Base-by-base conservation (phyloP, 306 rosid species). In the Cercis canadensis region DNA sequence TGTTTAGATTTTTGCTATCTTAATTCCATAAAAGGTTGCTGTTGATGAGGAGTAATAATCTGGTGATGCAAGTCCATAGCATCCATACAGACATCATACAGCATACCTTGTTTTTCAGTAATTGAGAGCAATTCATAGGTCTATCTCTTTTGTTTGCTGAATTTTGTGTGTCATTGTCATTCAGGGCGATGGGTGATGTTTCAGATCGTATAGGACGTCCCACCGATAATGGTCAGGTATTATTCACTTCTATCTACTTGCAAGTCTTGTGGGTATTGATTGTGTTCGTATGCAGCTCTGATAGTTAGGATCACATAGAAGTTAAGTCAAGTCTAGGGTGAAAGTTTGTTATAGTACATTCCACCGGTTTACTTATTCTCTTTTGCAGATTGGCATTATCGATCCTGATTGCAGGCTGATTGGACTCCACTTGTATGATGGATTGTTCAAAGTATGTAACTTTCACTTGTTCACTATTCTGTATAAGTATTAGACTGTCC, bases 161-260 rank as follows among this genome's bases (percentile, higher is more conserved):
- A n/a, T n/a, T n/a, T n/a, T n/a, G n/a, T n/a, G n/a, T n/a, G n/a
- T n/a, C n/a, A n/a, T n/a, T n/a, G 54, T 66, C 69, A 69, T 84
- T 53, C 71, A 94, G 99, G 82, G 90, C 99, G 36, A 94, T 94
- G 97, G 99, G 99, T 69, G 99, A 94, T 67, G 97, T 94, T 77
- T 94, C 99, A 18, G 99, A 94, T 75, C 96, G 99, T 62, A 94
- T 94, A 46, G 99, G 99, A 65, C 96, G 99, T 58, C 95, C 99
- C 8, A 89, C 97, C 11, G 99, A 94, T 81, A 89, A 88, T 62
- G 97, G 99, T 17, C 99, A 94, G 96, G 99, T 94, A 82, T 43
- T 72, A 13, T 76, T 62, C 39, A 12, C 15, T 61, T 55, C 36
- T 29, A 50, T 61, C 47, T 45, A n/a, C 34, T 46, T 46, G 12